Evolutionary conservation across 345 rosid genomes (phyloP), one percentile per base, ranked within the genome.

Genomic region (Populus pruinosa): DNA sequence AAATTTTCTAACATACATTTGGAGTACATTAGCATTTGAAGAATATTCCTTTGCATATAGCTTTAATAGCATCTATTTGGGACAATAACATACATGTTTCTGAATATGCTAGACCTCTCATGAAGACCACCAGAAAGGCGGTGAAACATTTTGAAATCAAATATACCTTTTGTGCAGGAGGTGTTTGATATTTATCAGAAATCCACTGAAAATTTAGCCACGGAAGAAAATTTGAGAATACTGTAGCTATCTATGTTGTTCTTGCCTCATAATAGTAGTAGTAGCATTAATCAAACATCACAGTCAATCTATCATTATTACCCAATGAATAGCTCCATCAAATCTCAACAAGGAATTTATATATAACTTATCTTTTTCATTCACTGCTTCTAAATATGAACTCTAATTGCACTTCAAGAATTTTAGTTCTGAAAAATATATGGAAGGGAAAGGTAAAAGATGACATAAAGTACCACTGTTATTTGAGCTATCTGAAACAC

Each of bases 391-490:
- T 25, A 23, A 13, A 6, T 23, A 56, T 16, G 13, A 56, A 53
- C 12, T 69, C 18, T 3, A 36, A 17, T 23, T n/a, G 5, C 18
- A 31, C 4, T 36, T 11, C 33, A 61, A 44, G 23, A 44, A 44
- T 16, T 59, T 62, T 8, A 17, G 33, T 74, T 61, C 65, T 8
- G 21, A 21, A 33, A 10, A 6, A 39, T 17, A 1, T 2, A 41
- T 3, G 36, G 56, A 44, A 33, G 5, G 13, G 50, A 23, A 69
- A 27, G n/a, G 23, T 39, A 39, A 8, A 2, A 43, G 47, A 43
- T 11, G 43, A 12, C 6, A 18, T 20, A 66, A 44, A 77, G n/a
- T 47, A 90, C 94, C 94, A 83, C 49, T 41, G 17, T 76, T 69
- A 55, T 73, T 73, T 64, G 74, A 76, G 66, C 75, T 69, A 11